These are phyloP conservation scores for Coemansia sp. DNA, from an alignment of 192 early-diverging fungal species.

Conservation along the genomic window DNA sequence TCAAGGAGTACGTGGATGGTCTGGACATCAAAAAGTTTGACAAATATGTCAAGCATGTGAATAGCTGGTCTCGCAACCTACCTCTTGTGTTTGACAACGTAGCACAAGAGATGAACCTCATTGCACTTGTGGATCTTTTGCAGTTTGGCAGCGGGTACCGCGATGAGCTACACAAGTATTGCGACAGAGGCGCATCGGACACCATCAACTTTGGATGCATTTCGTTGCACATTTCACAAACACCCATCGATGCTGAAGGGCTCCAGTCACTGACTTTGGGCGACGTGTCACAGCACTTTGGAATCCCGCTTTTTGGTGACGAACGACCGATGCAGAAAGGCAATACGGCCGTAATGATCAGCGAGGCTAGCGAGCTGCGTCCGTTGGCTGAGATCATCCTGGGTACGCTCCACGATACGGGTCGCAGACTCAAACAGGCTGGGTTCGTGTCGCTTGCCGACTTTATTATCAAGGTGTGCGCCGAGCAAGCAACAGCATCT, in stretches of 20 bases:
- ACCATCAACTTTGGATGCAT: conserved; percentile 80
- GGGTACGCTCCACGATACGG: conserved; percentile 68
- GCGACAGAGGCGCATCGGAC: conserved; percentile 69
- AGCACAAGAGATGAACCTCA: conserved; percentile 74
- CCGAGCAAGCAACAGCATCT: conserved; percentile 51
- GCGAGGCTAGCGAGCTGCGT: conserved; percentile 59
- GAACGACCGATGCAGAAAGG: conserved; percentile 56
- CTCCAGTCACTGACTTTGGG: conserved; percentile 59
- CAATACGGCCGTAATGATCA: conserved; percentile 58
- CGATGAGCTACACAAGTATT: conserved; percentile 59
- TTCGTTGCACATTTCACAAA: conserved; percentile 75
- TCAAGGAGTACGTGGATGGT: conserved; percentile 29
- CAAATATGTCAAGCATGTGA: conserved; percentile 25
- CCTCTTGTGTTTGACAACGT: conserved; percentile 74
- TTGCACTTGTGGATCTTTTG: conserved; percentile 71
- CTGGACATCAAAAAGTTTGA: conserved; percentile 41
- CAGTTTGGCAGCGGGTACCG: conserved; percentile 78
- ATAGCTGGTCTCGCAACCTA: conserved; percentile 57
- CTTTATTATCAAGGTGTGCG: conserved; percentile 67
- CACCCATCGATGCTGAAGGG: conserved; percentile 55
- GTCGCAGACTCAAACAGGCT: conserved; percentile 56
- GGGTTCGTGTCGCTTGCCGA: conserved; percentile 64
- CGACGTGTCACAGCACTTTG: conserved; percentile 67
- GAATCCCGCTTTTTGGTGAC: conserved; percentile 64
- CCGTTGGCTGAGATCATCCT: conserved; percentile 65